Evolutionary conservation across 140 eudicot species (phyloP), one percentile per base, ranked within the genome.

Genomic region (Artemisia princeps): DNA sequence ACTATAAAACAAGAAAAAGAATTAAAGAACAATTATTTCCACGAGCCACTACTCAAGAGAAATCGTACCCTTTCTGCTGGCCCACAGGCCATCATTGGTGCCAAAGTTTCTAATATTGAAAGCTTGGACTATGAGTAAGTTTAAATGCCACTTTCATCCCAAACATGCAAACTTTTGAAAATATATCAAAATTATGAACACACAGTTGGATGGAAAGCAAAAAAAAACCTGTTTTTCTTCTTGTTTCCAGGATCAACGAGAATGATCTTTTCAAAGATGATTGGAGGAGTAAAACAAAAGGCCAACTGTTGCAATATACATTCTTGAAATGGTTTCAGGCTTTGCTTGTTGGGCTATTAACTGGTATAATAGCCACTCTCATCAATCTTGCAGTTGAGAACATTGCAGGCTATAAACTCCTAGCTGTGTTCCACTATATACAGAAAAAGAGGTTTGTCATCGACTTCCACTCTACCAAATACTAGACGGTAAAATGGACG

Each of bases 111-210:
- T 67, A 77, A 76, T 52, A 87, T 77, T 22, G 95, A 91, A 74
- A 84, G 95, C 87, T 75, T 91, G 74, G 96, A 91, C 42, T 91
- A 91, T 46, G 97, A 91, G 97, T 91, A 91, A 79, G 84, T 45
- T 17, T 63, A 61, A 7, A 42, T 26, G 8, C 15, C 58, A 46
- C 49, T 55, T 57, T 16, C 12, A 30, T 40, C 33, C 20, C 1
- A 52, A 3, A 42, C 4, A 42, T 17, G n/a, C 30, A 24, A 37
- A 12, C 15, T 22, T 13, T 40, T 59, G 0, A 14, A 46, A 59
- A 2, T 24, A 37, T 7, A 6, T 50, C 14, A 17, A 20, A 60
- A 13, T 10, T 14, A 2, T 10, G 10, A 56, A 24, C 55, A 42
- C 9, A 37, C 44, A 37, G 44, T 37, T 37, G 2, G 44, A 37